Evolutionary conservation across 345 rosid genomes (phyloP).

Genomic region (Eucalyptus tenuipes): DNA sequence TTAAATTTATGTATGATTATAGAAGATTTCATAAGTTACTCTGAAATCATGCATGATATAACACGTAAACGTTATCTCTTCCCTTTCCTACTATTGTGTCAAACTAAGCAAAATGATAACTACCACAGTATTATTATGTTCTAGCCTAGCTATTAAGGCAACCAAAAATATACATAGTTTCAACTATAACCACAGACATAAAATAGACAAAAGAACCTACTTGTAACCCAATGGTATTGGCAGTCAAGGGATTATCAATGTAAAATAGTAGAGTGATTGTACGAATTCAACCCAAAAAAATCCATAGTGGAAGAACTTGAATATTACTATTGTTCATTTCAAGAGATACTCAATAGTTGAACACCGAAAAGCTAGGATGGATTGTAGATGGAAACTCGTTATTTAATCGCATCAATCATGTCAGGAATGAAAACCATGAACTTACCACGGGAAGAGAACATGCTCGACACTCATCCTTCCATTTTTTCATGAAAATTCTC

Average conservation of each 20-base stretch:
- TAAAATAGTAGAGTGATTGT: neutral
- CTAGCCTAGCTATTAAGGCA: neutral
- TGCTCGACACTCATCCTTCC: conserved; percentile 67
- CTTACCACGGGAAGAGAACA: conserved; percentile 31
- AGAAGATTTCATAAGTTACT: neutral
- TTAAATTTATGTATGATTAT: neutral
- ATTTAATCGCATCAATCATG: neutral
- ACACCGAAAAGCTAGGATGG: neutral
- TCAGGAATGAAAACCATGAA: neutral
- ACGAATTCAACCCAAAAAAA: neutral
- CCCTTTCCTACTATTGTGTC: neutral
- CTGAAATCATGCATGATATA: neutral
- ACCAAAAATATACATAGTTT: neutral
- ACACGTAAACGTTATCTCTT: neutral
- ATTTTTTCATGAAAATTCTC: conserved; percentile 47
- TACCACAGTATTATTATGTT: neutral
- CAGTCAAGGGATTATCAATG: neutral
- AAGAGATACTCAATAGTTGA: neutral
- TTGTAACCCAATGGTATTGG: neutral
- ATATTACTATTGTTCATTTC: neutral
- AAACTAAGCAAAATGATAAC: neutral
- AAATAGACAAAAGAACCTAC: neutral
- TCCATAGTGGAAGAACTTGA: neutral
- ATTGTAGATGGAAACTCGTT: neutral
- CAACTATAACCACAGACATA: neutral